Conservation (phyloP, 768 basidiomycete species). For the Hygrophoropsis aurantiaca region DNA sequence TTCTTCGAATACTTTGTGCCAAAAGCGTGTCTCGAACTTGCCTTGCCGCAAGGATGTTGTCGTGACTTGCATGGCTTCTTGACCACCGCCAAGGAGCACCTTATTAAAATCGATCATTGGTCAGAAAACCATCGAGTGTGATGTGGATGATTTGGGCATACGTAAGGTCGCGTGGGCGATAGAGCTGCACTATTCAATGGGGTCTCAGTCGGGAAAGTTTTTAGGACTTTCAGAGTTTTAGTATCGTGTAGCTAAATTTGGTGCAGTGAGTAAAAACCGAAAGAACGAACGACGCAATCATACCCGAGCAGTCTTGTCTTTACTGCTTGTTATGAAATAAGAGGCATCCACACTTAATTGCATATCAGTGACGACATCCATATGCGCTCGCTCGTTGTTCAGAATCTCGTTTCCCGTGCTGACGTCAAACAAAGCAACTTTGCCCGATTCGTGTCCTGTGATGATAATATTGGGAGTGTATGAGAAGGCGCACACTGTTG, state of each 20-base stretch:
- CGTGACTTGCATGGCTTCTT: constrained; percentile 97
- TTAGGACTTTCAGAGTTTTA: constrained; percentile 85
- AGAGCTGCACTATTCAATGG: constrained; percentile 93
- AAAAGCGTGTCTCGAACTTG: constrained; percentile 97
- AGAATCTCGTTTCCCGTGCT: constrained; percentile 81
- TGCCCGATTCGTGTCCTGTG: constrained; percentile 96
- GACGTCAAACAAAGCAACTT: constrained; percentile 88
- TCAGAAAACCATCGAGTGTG: not conserved
- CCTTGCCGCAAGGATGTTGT: constrained; percentile 93
- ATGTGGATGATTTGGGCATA: constrained; percentile 36
- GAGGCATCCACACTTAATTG: constrained; percentile 88
- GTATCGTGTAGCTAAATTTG: constrained; percentile 75
- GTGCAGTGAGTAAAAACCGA: not conserved
- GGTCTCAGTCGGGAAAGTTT: constrained; percentile 91
- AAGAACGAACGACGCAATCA: constrained; percentile 22
- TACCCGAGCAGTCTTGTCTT: constrained; percentile 95
- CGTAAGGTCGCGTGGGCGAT: constrained; percentile 82
- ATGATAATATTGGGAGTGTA: constrained; percentile 75
- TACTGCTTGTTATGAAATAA: constrained; percentile 95
- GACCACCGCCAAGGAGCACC: constrained; percentile 94
- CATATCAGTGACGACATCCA: constrained; percentile 86
- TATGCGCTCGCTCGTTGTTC: constrained; percentile 86
- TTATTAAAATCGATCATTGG: constrained; percentile 23
- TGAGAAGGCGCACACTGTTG: constrained; percentile 94
- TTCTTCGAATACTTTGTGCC: constrained; percentile 96